Conservation (phyloP, 257 asterid genomes). For the Ajuga chamaepitys region DNA sequence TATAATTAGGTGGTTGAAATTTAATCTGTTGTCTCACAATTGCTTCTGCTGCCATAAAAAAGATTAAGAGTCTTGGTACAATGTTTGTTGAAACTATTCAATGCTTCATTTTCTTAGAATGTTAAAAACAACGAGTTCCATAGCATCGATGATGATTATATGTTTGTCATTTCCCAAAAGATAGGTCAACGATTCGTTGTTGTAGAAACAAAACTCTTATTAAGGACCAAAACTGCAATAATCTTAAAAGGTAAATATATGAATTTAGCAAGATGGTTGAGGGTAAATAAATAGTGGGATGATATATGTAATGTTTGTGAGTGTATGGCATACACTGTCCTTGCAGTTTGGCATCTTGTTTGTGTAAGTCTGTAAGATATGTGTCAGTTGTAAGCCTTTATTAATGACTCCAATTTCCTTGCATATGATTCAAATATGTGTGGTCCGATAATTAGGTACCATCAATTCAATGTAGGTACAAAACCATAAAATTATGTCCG, state of each 20-base stretch:
- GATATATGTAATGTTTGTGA: conserved; percentile 3
- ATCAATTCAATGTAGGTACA: conserved; percentile 9
- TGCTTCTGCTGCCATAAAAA: conserved; percentile 27
- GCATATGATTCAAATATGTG: conserved; percentile 12
- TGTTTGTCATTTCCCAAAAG: too few species aligned
- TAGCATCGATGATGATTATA: too few species aligned
- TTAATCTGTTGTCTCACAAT: conserved; percentile 31
- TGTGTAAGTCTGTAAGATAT: conserved; percentile 27
- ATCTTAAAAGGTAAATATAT: background rate
- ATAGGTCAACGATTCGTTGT: too few species aligned
- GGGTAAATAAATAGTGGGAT: conserved; percentile 2
- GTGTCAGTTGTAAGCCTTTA: conserved; percentile 25
- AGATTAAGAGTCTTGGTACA: conserved; percentile 25
- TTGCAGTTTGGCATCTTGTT: conserved; percentile 28
- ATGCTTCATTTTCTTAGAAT: conserved; percentile 19
- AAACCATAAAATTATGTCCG: background rate
- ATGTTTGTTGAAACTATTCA: conserved; percentile 38
- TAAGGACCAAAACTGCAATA: too few species aligned
- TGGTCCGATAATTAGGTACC: conserved; percentile 24
- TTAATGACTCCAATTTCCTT: conserved; percentile 19
- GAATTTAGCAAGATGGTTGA: background rate
- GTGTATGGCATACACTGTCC: conserved; percentile 18
- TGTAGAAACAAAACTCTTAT: too few species aligned
- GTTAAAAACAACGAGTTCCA: too few species aligned
- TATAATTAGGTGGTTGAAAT: conserved; percentile 30